Evolutionary conservation across 768 basidiomycete genomes (phyloP).

Genomic region (Cystofilobasidium macerans): DNA sequence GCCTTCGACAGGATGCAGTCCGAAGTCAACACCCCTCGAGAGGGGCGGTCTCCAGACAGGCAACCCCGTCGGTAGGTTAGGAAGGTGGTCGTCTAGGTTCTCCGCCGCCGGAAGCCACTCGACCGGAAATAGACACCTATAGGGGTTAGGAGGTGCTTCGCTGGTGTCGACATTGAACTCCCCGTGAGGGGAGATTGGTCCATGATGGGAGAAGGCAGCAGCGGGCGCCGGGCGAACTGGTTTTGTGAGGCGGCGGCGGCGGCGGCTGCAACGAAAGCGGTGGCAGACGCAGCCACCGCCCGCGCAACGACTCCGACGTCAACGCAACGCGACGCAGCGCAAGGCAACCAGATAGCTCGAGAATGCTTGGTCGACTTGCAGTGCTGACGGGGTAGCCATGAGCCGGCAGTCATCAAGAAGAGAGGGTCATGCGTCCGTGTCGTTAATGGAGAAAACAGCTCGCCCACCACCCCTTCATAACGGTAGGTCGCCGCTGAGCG

Average conservation of each 20-base stretch:
- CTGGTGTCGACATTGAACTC: neutral
- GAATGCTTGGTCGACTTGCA: no score
- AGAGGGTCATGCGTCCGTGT: no score
- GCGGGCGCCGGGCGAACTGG: no score
- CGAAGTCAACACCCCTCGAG: constrained; percentile 3
- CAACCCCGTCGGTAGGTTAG: neutral
- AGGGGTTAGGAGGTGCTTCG: constrained; percentile 2
- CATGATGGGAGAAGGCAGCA: neutral
- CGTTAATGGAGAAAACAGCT: no score
- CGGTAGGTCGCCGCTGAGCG: constrained; percentile 2
- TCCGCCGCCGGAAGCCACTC: constrained; percentile 10
- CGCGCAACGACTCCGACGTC: no score
- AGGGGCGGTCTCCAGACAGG: constrained; percentile 3
- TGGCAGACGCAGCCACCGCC: no score
- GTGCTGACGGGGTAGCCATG: no score
- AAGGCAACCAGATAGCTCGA: no score
- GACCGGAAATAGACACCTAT: constrained; percentile 8
- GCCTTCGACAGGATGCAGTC: neutral
- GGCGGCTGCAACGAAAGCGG: no score
- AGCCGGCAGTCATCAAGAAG: no score
- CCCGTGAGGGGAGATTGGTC: constrained; percentile 1
- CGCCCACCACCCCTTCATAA: neutral
- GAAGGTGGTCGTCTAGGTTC: constrained; percentile 4
- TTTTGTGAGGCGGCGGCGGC: no score
- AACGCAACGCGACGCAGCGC: no score